phyloP scores from a whole-genome alignment of 148 eudicot species.

The Cornus kousa region DNA sequence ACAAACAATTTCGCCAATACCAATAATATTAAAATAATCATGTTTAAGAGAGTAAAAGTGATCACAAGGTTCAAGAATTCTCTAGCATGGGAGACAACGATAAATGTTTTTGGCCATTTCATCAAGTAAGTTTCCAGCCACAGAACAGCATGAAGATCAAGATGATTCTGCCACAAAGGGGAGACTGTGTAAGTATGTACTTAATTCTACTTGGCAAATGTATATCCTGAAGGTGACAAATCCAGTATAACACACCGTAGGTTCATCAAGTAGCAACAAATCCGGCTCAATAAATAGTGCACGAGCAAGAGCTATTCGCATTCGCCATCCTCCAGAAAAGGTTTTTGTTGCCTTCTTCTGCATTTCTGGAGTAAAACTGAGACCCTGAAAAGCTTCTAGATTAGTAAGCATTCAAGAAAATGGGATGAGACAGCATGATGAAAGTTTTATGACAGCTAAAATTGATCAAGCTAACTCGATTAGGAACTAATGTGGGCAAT shows the following conservation, averaged over 20 bases:
- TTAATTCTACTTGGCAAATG: slow-evolving; percentile 8
- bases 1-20: not conserved
- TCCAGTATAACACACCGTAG: slow-evolving; percentile 55
- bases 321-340: slow-evolving; percentile 99
- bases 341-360: slow-evolving; percentile 80
- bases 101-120: slow-evolving; percentile 98
- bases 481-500: not conserved
- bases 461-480: not conserved
- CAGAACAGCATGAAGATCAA: slow-evolving; percentile 96
- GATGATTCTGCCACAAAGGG: slow-evolving; percentile 74
- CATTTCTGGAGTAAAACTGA: slow-evolving; percentile 96
- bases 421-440: not conserved
- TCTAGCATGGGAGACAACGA: slow-evolving; percentile 99
- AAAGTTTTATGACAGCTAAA: not conserved
- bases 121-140: slow-evolving; percentile 91
- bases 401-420: not conserved
- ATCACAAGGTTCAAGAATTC: slow-evolving; percentile 90
- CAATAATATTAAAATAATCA: not conserved
- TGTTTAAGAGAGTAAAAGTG: slow-evolving; percentile 7
- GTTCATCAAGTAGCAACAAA: slow-evolving; percentile 90
- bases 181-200: slow-evolving; percentile 15
- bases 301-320: slow-evolving; percentile 99
- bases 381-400: slow-evolving; percentile 60
- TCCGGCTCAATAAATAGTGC: slow-evolving; percentile 97
- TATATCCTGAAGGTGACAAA: slow-evolving; percentile 5